phyloP scores from a whole-genome alignment of 2,329 filamentous ascomycete genomes.

The Colletotrichum noveboracense region DNA sequence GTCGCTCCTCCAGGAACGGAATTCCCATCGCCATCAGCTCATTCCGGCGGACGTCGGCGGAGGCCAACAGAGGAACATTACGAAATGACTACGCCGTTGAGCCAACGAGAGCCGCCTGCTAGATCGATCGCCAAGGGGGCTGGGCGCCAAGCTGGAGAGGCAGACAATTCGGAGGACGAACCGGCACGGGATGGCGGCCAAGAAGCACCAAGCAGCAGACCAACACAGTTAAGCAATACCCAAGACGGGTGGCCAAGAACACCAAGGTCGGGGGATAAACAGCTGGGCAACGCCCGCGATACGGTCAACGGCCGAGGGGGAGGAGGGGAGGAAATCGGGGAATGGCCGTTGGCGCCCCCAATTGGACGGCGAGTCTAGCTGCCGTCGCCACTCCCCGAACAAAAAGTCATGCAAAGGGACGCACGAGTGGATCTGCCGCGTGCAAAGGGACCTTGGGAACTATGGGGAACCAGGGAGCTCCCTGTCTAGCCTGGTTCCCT shows the following conservation, averaged over 20 bases:
- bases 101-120: neutral
- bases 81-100: neutral
- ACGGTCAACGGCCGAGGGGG: neutral
- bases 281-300: neutral
- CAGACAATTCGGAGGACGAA: neutral
- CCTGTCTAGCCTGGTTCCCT: conserved; percentile 6
- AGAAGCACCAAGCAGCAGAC: neutral
- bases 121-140: conserved; percentile 16
- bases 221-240: conserved; percentile 1
- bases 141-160: conserved; percentile 5
- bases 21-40: neutral
- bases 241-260: conserved; percentile 13
- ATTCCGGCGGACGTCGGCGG: neutral
- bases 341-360: neutral
- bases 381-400: neutral
- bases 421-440: conserved; percentile 1
- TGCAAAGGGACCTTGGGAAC: conserved; percentile 17
- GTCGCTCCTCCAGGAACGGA: neutral
- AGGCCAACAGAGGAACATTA: neutral
- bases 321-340: neutral
- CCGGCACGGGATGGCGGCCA: conserved; percentile 2
- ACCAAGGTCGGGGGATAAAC: conserved; percentile 8
- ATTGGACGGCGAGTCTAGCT: neutral
- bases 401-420: conserved; percentile 2
- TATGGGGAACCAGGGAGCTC: neutral